Conservation (phyloP, 2,329 filamentous ascomycete species). For the Mycosphaerella sp. region DNA sequence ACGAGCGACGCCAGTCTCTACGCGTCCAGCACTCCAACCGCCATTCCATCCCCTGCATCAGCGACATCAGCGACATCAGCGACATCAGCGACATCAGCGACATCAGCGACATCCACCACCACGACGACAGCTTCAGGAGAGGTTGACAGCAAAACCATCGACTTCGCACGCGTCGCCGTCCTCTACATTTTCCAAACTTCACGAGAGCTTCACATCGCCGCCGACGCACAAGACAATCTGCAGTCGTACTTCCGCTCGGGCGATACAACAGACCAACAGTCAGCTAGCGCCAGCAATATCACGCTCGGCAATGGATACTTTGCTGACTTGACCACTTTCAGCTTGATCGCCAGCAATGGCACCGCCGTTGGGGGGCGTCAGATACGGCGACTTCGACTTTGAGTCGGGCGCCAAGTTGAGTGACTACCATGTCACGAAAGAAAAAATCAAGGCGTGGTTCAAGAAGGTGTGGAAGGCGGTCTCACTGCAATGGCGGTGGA, state of each 20-base stretch:
- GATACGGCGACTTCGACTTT: not conserved
- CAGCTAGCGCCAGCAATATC: not conserved
- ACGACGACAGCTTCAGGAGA: no score
- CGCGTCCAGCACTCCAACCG: slow-evolving; percentile 19
- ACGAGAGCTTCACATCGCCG: slow-evolving; percentile 36
- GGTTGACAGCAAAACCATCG: slow-evolving; percentile 21
- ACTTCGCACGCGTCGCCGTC: slow-evolving; percentile 44
- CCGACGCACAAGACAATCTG: slow-evolving; percentile 40
- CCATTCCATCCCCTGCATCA: not conserved
- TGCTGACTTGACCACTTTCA: not conserved
- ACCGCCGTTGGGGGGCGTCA: not conserved
- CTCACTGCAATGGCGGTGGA: no score
- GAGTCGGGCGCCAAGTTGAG: no score
- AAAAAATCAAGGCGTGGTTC: no score
- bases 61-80: slow-evolving; percentile 9
- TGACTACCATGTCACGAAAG: no score
- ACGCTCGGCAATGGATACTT: not conserved
- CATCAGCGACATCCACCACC: no score
- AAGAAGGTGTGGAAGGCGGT: no score
- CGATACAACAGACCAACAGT: not conserved
- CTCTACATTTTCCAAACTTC: slow-evolving; percentile 42
- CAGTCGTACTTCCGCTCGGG: slow-evolving; percentile 32
- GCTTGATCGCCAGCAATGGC: not conserved
- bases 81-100: not conserved
- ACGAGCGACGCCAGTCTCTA: slow-evolving; percentile 34